phyloP scores from a whole-genome alignment of 2,329 filamentous ascomycete species.

The Sclerotinia glacialis region DNA sequence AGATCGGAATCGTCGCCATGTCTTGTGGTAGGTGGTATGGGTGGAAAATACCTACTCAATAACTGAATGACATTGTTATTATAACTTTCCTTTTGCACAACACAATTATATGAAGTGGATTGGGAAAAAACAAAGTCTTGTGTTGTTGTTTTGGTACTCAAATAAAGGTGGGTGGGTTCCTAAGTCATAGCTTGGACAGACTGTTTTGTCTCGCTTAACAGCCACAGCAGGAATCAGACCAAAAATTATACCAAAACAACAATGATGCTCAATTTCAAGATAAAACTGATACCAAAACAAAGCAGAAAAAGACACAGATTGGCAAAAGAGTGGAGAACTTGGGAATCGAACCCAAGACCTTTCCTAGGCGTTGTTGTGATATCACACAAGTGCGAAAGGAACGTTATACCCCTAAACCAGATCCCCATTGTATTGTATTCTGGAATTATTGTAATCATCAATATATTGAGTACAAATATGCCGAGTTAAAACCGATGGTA shows the following conservation, averaged over 20 bases:
- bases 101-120: no score
- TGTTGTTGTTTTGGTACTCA: not conserved
- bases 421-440: slow-evolving; percentile 32
- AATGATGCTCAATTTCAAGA: not conserved
- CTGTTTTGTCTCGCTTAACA: not conserved
- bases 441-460: no score
- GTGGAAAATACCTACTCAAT: no score
- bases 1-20: no score
- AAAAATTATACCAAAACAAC: not conserved
- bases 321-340: slow-evolving; percentile 37
- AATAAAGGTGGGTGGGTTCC: no score
- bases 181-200: no score
- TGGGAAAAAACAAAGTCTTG: no score
- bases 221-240: not conserved
- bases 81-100: no score
- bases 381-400: slow-evolving; percentile 39
- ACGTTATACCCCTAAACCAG: slow-evolving; percentile 44
- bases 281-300: not conserved
- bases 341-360: slow-evolving; percentile 45
- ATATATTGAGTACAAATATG: no score
- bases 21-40: no score
- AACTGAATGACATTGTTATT: no score
- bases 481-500: no score
- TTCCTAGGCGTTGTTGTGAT: slow-evolving; percentile 35
- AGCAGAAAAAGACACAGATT: not conserved